These are phyloP conservation scores for Phytophthora sojae DNA, from an alignment of 352 stramenopile genomes.

Conservation along the genomic window DNA sequence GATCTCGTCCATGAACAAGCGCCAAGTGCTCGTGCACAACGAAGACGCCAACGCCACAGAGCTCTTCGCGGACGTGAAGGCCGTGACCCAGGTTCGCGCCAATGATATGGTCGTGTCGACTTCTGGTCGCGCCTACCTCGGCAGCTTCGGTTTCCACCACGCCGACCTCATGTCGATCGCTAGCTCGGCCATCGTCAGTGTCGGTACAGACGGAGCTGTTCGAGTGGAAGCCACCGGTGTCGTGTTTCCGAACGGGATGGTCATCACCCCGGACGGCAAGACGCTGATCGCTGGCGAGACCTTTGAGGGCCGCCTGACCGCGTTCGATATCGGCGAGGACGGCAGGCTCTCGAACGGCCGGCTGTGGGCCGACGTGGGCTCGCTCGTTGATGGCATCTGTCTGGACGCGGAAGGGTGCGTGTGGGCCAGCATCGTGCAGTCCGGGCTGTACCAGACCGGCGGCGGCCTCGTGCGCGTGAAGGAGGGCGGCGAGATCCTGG, in stretches of 20 bases:
- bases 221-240: constrained; percentile 63
- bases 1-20: constrained; percentile 65
- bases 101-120: constrained; percentile 75
- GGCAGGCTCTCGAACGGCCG: constrained; percentile 56
- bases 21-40: constrained; percentile 53
- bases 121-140: constrained; percentile 55
- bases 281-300: constrained; percentile 78
- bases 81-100: constrained; percentile 53
- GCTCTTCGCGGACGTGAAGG: constrained; percentile 60
- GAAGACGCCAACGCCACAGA: constrained; percentile 35
- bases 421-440: constrained; percentile 62
- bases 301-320: constrained; percentile 57
- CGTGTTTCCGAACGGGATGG: constrained; percentile 76
- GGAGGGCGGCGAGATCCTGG: constrained; percentile 62
- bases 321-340: constrained; percentile 67
- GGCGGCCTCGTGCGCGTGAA: constrained; percentile 62
- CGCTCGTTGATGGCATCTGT: constrained; percentile 64
- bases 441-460: constrained; percentile 54
- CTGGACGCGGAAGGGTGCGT: constrained; percentile 75
- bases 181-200: constrained; percentile 65
- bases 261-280: constrained; percentile 77
- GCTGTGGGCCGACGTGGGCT: constrained; percentile 62
- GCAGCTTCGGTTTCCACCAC: constrained; percentile 75
- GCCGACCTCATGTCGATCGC: constrained; percentile 36
- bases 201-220: constrained; percentile 51